Percentiles rank a stretch among this genome's conserved stretches.
Conservation (phyloP, 1,284 basidiomycete genomes). For the Papiliotrema nemorosa region DNA sequence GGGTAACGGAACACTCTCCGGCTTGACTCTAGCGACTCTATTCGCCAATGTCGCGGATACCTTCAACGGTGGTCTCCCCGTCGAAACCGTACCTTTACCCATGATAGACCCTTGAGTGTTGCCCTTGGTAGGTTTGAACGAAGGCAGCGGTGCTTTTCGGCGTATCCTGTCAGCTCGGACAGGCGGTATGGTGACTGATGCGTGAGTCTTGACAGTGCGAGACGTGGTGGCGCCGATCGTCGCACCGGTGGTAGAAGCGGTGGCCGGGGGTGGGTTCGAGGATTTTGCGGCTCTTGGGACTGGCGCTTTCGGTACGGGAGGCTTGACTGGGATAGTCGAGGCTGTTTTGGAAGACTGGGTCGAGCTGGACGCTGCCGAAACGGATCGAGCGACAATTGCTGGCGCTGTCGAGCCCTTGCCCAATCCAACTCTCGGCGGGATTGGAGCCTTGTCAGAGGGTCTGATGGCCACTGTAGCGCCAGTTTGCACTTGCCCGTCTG, state of each 20-base stretch:
- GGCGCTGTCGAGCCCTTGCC: background rate
- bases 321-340: background rate
- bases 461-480: background rate
- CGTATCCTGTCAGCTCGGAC: slow-evolving; percentile 34
- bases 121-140: slow-evolving; percentile 28
- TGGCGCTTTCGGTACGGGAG: background rate
- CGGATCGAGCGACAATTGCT: background rate
- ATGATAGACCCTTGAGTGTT: background rate
- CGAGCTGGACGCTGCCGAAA: background rate
- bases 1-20: slow-evolving; percentile 26
- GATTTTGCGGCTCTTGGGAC: background rate
- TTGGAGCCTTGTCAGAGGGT: background rate
- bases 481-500: too few relatives aligned
- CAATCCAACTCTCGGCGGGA: background rate
- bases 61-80: too few relatives aligned
- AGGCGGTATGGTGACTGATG: slow-evolving; percentile 17
- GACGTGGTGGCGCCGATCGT: slow-evolving; percentile 3
- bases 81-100: slow-evolving; percentile 1
- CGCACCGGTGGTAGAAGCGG: slow-evolving; percentile 4
- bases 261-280: slow-evolving; percentile 4
- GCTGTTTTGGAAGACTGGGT: background rate
- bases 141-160: slow-evolving; percentile 39
- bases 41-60: background rate
- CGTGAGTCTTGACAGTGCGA: slow-evolving; percentile 4
- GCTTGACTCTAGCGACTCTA: slow-evolving; percentile 21